Evolutionary conservation across 2,329 filamentous ascomycete genomes (phyloP).

Genomic region (Clonostachys rhizophaga): DNA sequence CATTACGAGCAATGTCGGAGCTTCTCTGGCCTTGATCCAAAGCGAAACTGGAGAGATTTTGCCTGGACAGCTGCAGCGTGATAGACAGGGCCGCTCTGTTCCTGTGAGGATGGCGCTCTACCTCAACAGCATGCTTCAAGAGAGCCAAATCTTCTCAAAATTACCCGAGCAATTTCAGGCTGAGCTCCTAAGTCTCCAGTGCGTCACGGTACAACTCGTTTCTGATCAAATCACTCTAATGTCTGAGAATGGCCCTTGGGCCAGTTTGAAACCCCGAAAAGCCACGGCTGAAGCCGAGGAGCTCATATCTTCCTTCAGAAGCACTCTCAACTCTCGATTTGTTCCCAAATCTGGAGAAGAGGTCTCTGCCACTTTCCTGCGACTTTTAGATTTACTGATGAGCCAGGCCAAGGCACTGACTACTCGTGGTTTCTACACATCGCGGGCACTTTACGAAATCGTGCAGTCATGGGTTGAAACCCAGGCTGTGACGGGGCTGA

Average conservation of each 20-base stretch:
- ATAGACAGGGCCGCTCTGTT: constrained; percentile 66
- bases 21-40: constrained; percentile 60
- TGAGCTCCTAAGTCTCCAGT: constrained; percentile 47
- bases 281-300: constrained; percentile 32
- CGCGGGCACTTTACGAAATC: constrained; percentile 45
- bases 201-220: constrained; percentile 43
- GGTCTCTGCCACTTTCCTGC: constrained; percentile 34
- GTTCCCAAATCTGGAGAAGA: constrained; percentile 1
- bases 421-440: constrained; percentile 43
- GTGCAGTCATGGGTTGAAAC: constrained; percentile 39
- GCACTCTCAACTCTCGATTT: constrained; percentile 25
- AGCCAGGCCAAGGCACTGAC: constrained; percentile 34
- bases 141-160: constrained; percentile 27
- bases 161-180: constrained; percentile 36
- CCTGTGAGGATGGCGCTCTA: constrained; percentile 75
- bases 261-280: constrained; percentile 25
- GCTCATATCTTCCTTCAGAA: constrained; percentile 33
- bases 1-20: constrained; percentile 68
- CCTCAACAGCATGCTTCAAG: constrained; percentile 50
- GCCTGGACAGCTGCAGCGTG: constrained; percentile 41
- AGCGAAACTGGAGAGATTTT: background rate
- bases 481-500: constrained; percentile 35
- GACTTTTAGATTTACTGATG: constrained; percentile 38
- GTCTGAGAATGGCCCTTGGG: constrained; percentile 41
- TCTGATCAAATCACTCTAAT: constrained; percentile 47